These are phyloP conservation scores for Panaeolus papilionaceus DNA, from an alignment of 768 basidiomycete species.

Conservation along the genomic window DNA sequence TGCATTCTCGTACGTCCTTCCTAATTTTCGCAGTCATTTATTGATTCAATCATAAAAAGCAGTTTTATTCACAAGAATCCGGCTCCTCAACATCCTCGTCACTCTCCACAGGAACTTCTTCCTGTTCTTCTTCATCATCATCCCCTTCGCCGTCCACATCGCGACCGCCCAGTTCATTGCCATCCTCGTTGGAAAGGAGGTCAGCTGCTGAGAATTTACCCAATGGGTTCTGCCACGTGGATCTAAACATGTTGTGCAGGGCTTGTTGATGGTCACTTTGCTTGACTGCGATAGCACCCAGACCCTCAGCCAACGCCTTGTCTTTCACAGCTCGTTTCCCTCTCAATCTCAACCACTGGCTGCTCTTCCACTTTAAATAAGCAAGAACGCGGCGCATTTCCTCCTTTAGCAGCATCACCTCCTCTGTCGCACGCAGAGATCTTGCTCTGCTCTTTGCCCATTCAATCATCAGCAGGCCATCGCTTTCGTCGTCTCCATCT, in stretches of 20 bases:
- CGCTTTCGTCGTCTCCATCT: not conserved
- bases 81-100: too few species aligned
- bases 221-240: not conserved
- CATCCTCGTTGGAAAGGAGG: not conserved
- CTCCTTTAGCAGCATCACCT: conserved; percentile 31
- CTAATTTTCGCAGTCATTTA: not conserved
- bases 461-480: conserved; percentile 27
- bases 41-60: not conserved
- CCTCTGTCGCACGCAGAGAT: conserved; percentile 28
- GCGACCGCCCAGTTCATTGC: not conserved
- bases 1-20: too few species aligned
- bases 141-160: too few species aligned
- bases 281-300: conserved; percentile 4
- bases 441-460: conserved; percentile 33
- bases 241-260: not conserved
- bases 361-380: conserved; percentile 25
- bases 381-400: conserved; percentile 29
- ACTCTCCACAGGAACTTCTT: too few species aligned
- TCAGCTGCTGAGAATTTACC: not conserved
- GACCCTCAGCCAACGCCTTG: conserved; percentile 11
- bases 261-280: not conserved
- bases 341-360: conserved; percentile 22
- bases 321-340: not conserved
- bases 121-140: too few species aligned
- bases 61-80: too few species aligned